Conservation (phyloP, 352 stramenopile genomes). For the Pythium sukuiense region DNA sequence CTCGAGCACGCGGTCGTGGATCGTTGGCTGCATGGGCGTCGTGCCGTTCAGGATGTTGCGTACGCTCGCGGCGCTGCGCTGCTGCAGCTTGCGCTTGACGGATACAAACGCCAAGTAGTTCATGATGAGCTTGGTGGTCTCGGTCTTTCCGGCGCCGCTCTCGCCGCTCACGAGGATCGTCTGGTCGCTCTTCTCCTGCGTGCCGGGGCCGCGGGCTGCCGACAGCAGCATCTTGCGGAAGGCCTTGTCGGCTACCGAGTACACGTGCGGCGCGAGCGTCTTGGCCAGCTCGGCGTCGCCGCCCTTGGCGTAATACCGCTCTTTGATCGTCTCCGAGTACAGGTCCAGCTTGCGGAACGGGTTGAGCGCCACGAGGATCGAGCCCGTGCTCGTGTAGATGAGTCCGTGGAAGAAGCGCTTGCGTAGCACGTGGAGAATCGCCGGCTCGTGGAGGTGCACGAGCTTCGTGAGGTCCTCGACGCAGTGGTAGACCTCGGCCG, state of each 20-base stretch:
- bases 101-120: constrained; percentile 92
- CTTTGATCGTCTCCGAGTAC: constrained; percentile 73
- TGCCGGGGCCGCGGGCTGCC: constrained; percentile 14
- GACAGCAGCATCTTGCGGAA: constrained; percentile 84
- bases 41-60: neutral
- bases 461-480: constrained; percentile 91
- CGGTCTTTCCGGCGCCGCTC: constrained; percentile 94
- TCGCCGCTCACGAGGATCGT: constrained; percentile 96
- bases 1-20: constrained; percentile 90
- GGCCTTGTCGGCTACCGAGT: constrained; percentile 78
- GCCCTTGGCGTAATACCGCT: constrained; percentile 62
- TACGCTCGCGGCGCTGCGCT: constrained; percentile 1
- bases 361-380: constrained; percentile 86
- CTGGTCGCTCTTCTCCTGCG: constrained; percentile 71
- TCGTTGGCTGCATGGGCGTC: constrained; percentile 38
- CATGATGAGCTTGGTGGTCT: constrained; percentile 98
- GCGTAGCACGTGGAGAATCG: constrained; percentile 87
- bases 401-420: constrained; percentile 80
- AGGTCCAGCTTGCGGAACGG: constrained; percentile 72
- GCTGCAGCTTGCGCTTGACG: constrained; percentile 28
- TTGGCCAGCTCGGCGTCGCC: constrained; percentile 56
- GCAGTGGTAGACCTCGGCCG: constrained; percentile 56
- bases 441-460: constrained; percentile 88
- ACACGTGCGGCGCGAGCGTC: constrained; percentile 80
- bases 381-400: constrained; percentile 90